Conservation (phyloP, 805 yeast genomes). For the Lipomyces yamadae region DNA sequence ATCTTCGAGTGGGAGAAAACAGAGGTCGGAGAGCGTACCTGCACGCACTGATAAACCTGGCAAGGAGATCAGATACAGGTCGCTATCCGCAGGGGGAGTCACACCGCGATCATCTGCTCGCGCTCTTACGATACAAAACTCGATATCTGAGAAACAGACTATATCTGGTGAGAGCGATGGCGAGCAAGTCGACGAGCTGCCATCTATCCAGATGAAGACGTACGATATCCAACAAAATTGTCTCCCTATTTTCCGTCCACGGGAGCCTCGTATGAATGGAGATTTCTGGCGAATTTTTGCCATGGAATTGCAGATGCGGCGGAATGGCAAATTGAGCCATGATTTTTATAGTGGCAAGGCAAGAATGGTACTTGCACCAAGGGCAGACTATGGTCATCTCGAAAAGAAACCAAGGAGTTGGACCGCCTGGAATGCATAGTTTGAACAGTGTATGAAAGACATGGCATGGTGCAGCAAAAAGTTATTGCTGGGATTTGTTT, state of each 20-base stretch:
- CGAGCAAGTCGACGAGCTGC: conserved; percentile 24
- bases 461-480: background rate
- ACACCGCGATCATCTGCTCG: conserved; percentile 34
- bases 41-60: conserved; percentile 11
- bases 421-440: conserved; percentile 5
- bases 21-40: conserved; percentile 26
- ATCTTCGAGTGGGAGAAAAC: conserved; percentile 17
- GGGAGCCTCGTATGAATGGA: conserved; percentile 46
- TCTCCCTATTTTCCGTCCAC: conserved; percentile 42
- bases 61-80: conserved; percentile 5
- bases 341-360: conserved; percentile 44
- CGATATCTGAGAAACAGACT: conserved; percentile 14
- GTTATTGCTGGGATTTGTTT: background rate
- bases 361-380: conserved; percentile 44
- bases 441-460: background rate
- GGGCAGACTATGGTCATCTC: conserved; percentile 37
- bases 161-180: conserved; percentile 8
- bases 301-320: conserved; percentile 45
- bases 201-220: conserved; percentile 40
- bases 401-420: conserved; percentile 9
- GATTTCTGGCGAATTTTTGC: conserved; percentile 46
- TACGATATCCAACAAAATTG: conserved; percentile 43
- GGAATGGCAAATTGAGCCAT: conserved; percentile 44
- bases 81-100: conserved; percentile 35
- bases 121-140: conserved; percentile 29